Evolutionary conservation across 2,329 filamentous ascomycete species (phyloP), one percentile per base, ranked within the genome.

Genomic region (Aureobasidium sp.): DNA sequence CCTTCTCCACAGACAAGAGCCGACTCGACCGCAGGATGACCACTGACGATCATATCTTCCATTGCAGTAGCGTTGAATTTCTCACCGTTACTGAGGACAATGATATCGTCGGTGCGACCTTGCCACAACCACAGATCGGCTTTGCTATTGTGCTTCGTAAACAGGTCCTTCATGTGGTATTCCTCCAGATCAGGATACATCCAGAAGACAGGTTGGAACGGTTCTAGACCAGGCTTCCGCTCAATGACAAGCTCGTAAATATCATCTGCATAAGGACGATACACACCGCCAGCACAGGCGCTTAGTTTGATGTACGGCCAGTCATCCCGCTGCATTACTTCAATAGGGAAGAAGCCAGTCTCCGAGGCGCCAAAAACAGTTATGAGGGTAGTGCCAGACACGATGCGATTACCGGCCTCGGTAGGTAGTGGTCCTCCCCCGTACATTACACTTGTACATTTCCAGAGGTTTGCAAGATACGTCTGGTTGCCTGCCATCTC

Each of bases 161-260:
- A 76, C 10, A 75, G 56, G 55, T 76, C 74, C 10, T 72, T 73
- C 15, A 70, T 73, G 2, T 70, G 69, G 43, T 71, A 75, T 47
- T 73, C 72, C 3, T 72, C 38, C 13, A 71, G 29, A 13, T 75
- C 70, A 1, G 76, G 76, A 62, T 77, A 78, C 3, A 71, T 74
- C 59, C 55, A 48, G 68, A 73, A 73, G 43, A 71, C 67, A 16
- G 71, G 71, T 68, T 78, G 72, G 8, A 69, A 71, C 50, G 45
- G 59, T 27, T 38, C 33, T 56, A 63, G 27, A 77, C 67, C 48
- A 27, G 73, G 60, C 6, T 77, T 72, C 10, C 78, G 76, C 62
- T 74, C 67, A 20, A 81, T 70, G 66, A 75, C 76, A 40, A 78
- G 74, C 66, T 81, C 79, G 53, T 75, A 78, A 1, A 75, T 66